Evolutionary conservation across 2,329 filamentous ascomycete species (phyloP).

Genomic region (Nectriaceae sp.): DNA sequence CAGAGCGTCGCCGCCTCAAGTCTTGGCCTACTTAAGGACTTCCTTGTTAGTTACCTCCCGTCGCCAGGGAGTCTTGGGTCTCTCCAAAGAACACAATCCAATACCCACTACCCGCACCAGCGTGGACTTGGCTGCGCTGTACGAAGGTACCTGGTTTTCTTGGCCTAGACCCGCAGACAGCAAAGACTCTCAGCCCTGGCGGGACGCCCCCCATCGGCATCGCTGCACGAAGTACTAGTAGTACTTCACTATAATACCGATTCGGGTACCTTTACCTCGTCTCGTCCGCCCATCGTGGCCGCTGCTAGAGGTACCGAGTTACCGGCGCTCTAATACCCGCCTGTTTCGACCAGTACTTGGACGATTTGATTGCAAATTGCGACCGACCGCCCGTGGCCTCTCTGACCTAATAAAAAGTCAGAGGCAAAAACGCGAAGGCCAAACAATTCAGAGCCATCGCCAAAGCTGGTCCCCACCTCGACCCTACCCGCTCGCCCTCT

Average conservation of each 20-base stretch:
- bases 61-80: no score
- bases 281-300: constrained; percentile 10
- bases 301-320: not conserved
- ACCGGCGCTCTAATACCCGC: not conserved
- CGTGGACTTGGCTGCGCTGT: not conserved
- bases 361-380: not conserved
- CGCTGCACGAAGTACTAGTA: no score
- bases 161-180: not conserved
- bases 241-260: constrained; percentile 8
- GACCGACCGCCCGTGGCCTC: not conserved
- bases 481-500: constrained; percentile 6
- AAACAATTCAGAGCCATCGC: not conserved
- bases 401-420: not conserved
- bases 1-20: not conserved
- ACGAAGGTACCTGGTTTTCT: not conserved
- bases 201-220: not conserved
- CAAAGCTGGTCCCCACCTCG: constrained; percentile 4
- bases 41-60: not conserved
- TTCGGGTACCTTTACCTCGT: constrained; percentile 20
- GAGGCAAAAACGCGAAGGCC: not conserved
- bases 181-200: not conserved
- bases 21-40: not conserved
- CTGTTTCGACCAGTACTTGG: not conserved
- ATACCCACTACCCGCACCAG: not conserved
- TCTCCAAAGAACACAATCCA: no score